phyloP scores from a whole-genome alignment of 2,329 filamentous ascomycete species.

The Fusarium ambrosium region DNA sequence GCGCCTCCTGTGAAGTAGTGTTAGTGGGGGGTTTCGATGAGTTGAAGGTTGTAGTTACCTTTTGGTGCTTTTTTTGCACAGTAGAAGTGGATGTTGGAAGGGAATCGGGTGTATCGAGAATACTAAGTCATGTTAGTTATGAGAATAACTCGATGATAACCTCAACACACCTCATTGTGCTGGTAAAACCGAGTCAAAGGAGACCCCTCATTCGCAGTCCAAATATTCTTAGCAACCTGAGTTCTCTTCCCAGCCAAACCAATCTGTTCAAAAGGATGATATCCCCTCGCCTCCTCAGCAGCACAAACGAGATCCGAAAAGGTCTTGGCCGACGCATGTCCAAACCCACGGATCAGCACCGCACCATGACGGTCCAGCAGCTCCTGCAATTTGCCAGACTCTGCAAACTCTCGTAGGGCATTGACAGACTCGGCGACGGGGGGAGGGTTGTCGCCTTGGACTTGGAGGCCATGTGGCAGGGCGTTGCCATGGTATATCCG shows the following conservation, averaged over 20 bases:
- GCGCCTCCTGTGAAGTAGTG: conserved; percentile 1
- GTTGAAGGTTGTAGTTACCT: not conserved
- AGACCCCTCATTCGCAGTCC: conserved; percentile 32
- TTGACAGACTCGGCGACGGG: conserved; percentile 1
- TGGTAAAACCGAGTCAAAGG: conserved; percentile 27
- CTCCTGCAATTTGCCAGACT: conserved; percentile 18
- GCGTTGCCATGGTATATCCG: conserved; percentile 22
- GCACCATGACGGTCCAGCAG: conserved; percentile 18
- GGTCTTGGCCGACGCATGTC: conserved; percentile 23
- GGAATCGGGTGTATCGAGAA: conserved; percentile 30
- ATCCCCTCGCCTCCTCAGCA: conserved; percentile 20
- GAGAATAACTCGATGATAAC: too few relatives aligned
- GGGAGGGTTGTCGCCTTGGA: not conserved
- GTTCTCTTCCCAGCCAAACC: conserved; percentile 28
- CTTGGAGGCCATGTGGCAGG: conserved; percentile 15
- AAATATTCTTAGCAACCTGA: conserved; percentile 13
- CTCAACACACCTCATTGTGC: conserved; percentile 35
- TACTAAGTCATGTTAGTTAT: conserved; percentile 3
- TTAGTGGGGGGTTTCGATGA: not conserved
- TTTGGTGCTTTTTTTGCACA: conserved; percentile 29
- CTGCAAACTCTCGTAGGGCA: conserved; percentile 6
- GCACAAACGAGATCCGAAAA: conserved; percentile 22
- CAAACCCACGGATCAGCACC: conserved; percentile 22
- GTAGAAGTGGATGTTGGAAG: conserved; percentile 33
- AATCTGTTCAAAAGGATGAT: conserved; percentile 26